Evolutionary conservation across 805 yeast genomes (phyloP).

Genomic region (Sugiyamaella floridensis): DNA sequence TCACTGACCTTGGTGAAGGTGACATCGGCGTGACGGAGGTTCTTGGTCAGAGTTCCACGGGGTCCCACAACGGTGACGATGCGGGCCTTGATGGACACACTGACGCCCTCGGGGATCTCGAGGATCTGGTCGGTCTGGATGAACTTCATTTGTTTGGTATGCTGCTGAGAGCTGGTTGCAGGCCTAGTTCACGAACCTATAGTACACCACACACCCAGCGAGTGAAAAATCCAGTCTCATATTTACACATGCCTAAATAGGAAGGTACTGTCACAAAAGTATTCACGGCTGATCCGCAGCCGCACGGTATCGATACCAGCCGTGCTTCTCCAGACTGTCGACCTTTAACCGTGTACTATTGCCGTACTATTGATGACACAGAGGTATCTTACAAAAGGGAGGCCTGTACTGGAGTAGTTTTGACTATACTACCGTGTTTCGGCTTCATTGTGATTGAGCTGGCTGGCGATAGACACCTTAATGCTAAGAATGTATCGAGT

Average conservation of each 20-base stretch:
- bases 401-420: no score
- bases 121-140: slow-evolving; percentile 79
- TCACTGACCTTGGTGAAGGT: slow-evolving; percentile 72
- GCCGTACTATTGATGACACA: no score
- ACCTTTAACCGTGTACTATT: no score
- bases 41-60: slow-evolving; percentile 89
- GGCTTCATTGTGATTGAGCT: no score
- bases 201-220: no score
- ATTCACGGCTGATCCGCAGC: not conserved
- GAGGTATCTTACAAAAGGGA: no score
- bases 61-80: slow-evolving; percentile 88
- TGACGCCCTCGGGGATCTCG: slow-evolving; percentile 87
- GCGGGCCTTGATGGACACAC: slow-evolving; percentile 88
- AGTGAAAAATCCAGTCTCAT: not conserved
- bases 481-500: no score
- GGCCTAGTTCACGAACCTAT: not conserved
- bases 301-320: not conserved
- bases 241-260: not conserved
- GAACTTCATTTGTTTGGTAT: slow-evolving; percentile 59
- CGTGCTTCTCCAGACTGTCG: not conserved
- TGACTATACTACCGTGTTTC: no score
- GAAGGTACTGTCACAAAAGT: slow-evolving; percentile 1
- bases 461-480: no score
- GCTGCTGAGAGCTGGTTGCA: not conserved
- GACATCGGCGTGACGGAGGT: slow-evolving; percentile 90